phyloP scores from a whole-genome alignment of 805 yeast genomes.

The Metschnikowia lunata region DNA sequence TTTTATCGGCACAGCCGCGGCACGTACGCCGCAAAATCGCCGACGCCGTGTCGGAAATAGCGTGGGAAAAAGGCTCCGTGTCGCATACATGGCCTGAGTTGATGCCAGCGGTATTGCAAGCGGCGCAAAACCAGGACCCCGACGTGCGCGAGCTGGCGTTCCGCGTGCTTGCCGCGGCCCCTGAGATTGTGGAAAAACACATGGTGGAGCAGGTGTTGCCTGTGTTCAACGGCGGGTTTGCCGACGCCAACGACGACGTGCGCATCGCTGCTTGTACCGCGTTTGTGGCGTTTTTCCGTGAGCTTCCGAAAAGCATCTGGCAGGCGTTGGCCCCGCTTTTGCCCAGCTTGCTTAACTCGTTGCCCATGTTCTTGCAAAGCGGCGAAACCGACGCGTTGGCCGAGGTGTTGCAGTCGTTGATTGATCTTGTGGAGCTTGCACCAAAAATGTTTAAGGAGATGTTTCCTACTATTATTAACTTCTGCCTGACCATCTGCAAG shows the following conservation, averaged over 20 bases:
- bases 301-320: conserved; percentile 78
- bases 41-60: conserved; percentile 91
- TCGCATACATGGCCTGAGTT: conserved; percentile 69
- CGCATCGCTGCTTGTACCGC: conserved; percentile 90
- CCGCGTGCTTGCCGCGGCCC: conserved; percentile 81
- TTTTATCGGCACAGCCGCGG: conserved; percentile 61
- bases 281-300: conserved; percentile 83
- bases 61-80: conserved; percentile 53
- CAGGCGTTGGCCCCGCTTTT: conserved; percentile 67
- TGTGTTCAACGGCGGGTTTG: conserved; percentile 75
- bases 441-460: conserved; percentile 91
- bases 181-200: conserved; percentile 64
- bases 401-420: conserved; percentile 80
- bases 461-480: conserved; percentile 84
- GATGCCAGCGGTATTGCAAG: conserved; percentile 68
- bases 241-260: conserved; percentile 74
- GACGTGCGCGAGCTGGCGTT: conserved; percentile 85
- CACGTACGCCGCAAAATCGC: conserved; percentile 86
- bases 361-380: conserved; percentile 75
- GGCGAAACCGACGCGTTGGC: conserved; percentile 82
- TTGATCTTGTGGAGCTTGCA: conserved; percentile 87
- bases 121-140: conserved; percentile 51
- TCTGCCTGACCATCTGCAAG: conserved; percentile 78
- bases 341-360: conserved; percentile 78
- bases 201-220: conserved; percentile 56